Conservation (phyloP, 1,139 yeast species). For the Kluyveromyces sp. region DNA sequence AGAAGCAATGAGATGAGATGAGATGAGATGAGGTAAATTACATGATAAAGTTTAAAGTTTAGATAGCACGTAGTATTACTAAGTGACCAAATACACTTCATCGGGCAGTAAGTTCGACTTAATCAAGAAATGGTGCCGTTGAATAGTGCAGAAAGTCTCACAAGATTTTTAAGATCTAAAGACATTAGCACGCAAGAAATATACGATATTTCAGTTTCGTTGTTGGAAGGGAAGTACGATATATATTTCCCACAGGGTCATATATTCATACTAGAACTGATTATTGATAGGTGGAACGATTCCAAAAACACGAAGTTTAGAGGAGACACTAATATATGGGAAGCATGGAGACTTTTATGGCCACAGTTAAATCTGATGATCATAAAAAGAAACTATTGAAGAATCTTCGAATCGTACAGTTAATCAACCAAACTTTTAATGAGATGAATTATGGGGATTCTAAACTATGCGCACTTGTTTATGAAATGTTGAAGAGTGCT, state of each 20-base stretch:
- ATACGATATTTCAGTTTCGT: conserved; percentile 36
- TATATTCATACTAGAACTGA: conserved; percentile 54
- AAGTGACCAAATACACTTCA: too few species aligned
- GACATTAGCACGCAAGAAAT: conserved; percentile 32
- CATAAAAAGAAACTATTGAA: conserved; percentile 32
- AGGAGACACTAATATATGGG: conserved; percentile 39
- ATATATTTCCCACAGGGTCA: conserved; percentile 56
- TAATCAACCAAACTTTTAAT: conserved; percentile 14
- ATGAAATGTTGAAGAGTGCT: conserved; percentile 19
- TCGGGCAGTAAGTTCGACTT: too few species aligned
- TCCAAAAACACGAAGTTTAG: conserved; percentile 37
- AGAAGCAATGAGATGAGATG: conserved; percentile 5
- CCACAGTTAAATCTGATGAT: conserved; percentile 16
- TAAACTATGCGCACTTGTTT: conserved; percentile 14
- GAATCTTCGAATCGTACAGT: conserved; percentile 32
- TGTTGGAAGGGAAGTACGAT: conserved; percentile 35
- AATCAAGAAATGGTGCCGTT: too few species aligned
- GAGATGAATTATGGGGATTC: conserved; percentile 8
- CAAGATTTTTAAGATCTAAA: conserved; percentile 57
- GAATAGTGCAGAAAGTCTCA: conserved; percentile 46
- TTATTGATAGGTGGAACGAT: conserved; percentile 60
- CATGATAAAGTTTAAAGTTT: neutral
- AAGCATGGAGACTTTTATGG: conserved; percentile 40
- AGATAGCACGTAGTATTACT: too few species aligned
- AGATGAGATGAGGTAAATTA: neutral